A percentile compares a stretch with the other conserved stretches of the same genome.
Evolutionary conservation across 1,139 yeast species (phyloP).

Genomic region (Pichia sp.): DNA sequence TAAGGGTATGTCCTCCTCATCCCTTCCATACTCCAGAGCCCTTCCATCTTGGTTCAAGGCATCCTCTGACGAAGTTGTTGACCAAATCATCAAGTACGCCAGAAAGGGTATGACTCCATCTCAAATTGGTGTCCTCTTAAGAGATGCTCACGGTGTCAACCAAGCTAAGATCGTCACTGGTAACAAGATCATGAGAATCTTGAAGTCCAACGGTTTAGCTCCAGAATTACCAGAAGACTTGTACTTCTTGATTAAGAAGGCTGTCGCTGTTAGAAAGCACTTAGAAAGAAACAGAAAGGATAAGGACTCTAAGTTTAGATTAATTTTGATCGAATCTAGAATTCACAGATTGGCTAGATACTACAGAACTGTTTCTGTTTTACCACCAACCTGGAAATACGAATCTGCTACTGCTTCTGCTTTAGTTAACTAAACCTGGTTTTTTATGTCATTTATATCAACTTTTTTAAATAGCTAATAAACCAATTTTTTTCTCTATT

Average conservation of each 20-base stretch:
- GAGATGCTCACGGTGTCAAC: slow-evolving; percentile 99
- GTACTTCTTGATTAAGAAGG: slow-evolving; percentile 98
- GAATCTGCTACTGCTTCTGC: slow-evolving; percentile 99
- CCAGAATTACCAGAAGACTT: slow-evolving; percentile 99
- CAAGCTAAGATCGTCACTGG: slow-evolving; percentile 97
- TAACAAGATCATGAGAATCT: slow-evolving; percentile 99
- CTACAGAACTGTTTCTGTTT: slow-evolving; percentile 98
- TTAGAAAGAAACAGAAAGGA: slow-evolving; percentile 99
- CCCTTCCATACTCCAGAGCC: slow-evolving; percentile 98
- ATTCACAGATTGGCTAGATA: slow-evolving; percentile 99
- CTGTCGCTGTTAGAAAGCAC: slow-evolving; percentile 99
- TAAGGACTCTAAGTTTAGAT: slow-evolving; percentile 99
- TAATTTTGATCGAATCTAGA: slow-evolving; percentile 99
- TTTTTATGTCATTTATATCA: slow-evolving; percentile 4
- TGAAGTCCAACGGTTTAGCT: slow-evolving; percentile 99
- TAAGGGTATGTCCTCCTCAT: slow-evolving; percentile 99
- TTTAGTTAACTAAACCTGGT: slow-evolving; percentile 78
- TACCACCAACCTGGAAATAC: slow-evolving; percentile 99
- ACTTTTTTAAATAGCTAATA: slow-evolving; percentile 3
- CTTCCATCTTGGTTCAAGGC: slow-evolving; percentile 99
- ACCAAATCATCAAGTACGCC: slow-evolving; percentile 98
- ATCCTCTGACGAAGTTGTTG: slow-evolving; percentile 91
- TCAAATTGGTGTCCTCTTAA: slow-evolving; percentile 97
- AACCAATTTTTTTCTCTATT: slow-evolving; percentile 6
- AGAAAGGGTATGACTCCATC: slow-evolving; percentile 99